Percentiles rank a stretch among this genome's conserved stretches.
phyloP scores from a whole-genome alignment of 768 basidiomycete genomes.

The Psilocybe subaeruginosa region DNA sequence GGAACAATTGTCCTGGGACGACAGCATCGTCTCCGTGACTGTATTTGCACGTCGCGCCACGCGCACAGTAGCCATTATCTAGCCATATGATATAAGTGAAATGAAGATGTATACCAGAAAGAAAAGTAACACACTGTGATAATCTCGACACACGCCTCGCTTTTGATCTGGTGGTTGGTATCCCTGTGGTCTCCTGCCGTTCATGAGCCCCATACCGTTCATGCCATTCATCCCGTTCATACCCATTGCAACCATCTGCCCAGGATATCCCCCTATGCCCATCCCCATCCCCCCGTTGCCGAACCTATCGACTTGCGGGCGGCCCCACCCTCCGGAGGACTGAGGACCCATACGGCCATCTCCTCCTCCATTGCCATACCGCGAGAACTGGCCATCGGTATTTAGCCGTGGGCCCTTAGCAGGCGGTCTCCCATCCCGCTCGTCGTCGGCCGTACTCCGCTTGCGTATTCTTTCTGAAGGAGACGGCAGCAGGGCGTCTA shows the following conservation, averaged over 20 bases:
- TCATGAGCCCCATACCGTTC: conserved; percentile 38
- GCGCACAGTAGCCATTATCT: conserved; percentile 93
- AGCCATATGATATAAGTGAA: conserved; percentile 7
- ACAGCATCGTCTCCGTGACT: conserved; percentile 92
- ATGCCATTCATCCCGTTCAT: conserved; percentile 28
- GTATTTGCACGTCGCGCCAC: conserved; percentile 88
- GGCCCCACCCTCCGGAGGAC: conserved; percentile 47
- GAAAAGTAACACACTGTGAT: conserved; percentile 71
- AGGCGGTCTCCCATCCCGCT: conserved; percentile 58
- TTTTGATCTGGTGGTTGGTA: conserved; percentile 77
- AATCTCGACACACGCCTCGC: conserved; percentile 86
- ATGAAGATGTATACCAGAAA: conserved; percentile 14
- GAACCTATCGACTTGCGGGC: conserved; percentile 39
- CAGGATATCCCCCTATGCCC: conserved; percentile 26
- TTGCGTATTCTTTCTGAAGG: conserved; percentile 57
- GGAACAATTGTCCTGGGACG: conserved; percentile 69
- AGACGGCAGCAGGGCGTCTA: conserved; percentile 60
- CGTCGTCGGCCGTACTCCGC: conserved; percentile 65
- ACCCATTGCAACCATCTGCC: conserved; percentile 24
- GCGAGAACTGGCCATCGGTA: conserved; percentile 66
- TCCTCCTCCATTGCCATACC: conserved; percentile 49
- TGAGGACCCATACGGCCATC: conserved; percentile 31
- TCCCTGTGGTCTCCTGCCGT: conserved; percentile 51
- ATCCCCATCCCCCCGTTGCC: conserved; percentile 34
- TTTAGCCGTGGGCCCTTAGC: conserved; percentile 75